Base-by-base conservation (phyloP, 352 stramenopile genomes). In the Pythium periplocum region DNA sequence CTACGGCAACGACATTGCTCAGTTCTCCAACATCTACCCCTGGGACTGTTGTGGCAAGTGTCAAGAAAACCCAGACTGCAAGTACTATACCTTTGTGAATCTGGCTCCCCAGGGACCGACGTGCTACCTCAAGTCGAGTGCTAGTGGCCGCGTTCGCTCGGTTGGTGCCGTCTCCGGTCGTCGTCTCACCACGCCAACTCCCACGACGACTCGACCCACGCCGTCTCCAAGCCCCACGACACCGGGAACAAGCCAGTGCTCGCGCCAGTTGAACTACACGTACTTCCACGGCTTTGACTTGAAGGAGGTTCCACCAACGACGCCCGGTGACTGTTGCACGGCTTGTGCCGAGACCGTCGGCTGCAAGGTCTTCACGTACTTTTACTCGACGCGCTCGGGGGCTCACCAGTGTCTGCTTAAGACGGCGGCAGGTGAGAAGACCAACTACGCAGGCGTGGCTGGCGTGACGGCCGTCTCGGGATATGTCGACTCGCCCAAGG, bases 51-150 rank as follows among this genome's bases (percentile, higher is more conserved):
- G 69, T 44, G 60, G 41, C 6, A 37, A 60, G 39, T 78, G 66
- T 17, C 55, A 58, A 43, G n/a, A 54, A n/a, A 71, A 53, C 0
- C 34, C 60, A 2, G 69, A 53, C 4, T 83, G 73, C 50, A 64
- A 61, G 26, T 66, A 49, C n/a, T 83, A 76, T 52, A 80, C 69
- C 38, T 83, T 71, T 32, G 55, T 75, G 30, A 82, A 82, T 35
- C 37, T 68, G 42, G 60, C 71, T 11, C 58, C 67, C 0, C 44
- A 51, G 1, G 68, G 68, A 11, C 61, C 66, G 10, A 73, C 59
- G 39, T 62, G 55, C 44, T 57, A 57, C 42, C 48, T 62, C 46
- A 58, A 58, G 52, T 10, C 9, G 6, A 17, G 6, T 39, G 51
- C 38, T 7, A 61, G 55, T 35, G 36, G n/a, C 7, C 59, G 71